phyloP scores from a whole-genome alignment of 2,329 filamentous ascomycete species.

The Ophiocordyceps camponoti-leonardi region DNA sequence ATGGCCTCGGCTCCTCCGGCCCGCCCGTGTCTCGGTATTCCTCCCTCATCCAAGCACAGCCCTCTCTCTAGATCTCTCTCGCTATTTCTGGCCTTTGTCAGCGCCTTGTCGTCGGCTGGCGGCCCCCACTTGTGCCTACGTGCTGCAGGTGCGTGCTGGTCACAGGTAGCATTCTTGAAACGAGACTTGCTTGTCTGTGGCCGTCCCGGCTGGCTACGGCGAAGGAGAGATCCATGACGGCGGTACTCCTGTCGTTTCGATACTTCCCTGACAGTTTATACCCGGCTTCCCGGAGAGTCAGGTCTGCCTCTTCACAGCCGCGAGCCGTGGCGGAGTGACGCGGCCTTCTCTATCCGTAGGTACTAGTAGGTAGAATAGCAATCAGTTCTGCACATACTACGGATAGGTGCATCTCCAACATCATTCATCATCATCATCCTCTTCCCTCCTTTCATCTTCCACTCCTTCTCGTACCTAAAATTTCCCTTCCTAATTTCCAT shows the following conservation, averaged over 20 bases:
- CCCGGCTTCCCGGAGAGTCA: neutral
- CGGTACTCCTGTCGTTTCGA: neutral
- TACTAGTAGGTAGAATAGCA: too few relatives aligned
- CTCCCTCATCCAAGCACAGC: neutral
- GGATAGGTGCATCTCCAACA: neutral
- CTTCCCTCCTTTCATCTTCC: neutral
- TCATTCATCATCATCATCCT: neutral
- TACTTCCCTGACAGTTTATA: neutral
- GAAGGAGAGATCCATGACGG: neutral
- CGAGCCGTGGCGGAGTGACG: neutral
- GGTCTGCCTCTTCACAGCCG: neutral
- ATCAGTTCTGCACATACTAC: too few relatives aligned
- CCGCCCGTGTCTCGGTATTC: neutral
- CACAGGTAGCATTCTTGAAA: neutral
- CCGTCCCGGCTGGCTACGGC: neutral
- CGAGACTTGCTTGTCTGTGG: neutral
- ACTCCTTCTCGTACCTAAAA: neutral
- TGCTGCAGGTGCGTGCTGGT: neutral
- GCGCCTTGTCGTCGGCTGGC: neutral
- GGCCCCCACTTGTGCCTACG: too few relatives aligned
- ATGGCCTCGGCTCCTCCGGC: neutral
- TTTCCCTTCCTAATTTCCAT: neutral
- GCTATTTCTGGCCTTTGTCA: too few relatives aligned
- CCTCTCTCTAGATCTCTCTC: too few relatives aligned
- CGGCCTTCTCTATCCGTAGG: neutral